These are phyloP conservation scores for Pythium phragmiticola DNA, from an alignment of 352 stramenopile species.

Conservation along the genomic window DNA sequence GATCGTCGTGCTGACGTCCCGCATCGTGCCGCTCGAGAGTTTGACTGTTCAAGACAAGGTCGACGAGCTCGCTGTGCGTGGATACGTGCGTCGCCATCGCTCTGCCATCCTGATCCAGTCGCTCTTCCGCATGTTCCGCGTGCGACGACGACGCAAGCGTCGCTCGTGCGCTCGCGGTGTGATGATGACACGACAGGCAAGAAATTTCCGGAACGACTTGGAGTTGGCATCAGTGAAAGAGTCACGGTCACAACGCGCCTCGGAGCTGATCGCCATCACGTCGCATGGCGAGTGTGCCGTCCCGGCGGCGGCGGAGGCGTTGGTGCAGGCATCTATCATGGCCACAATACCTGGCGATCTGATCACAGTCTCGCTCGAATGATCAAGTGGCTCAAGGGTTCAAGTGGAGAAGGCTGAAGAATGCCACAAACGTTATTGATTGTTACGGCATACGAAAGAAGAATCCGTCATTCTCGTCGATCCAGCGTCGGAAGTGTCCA, in stretches of 20 bases:
- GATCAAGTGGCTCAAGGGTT: too few relatives aligned
- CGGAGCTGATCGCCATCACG: conserved; percentile 7
- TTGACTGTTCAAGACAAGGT: conserved; percentile 84
- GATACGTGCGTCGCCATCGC: conserved; percentile 65
- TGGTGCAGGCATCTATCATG: conserved; percentile 21
- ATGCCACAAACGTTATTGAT: neutral
- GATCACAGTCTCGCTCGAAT: conserved; percentile 27
- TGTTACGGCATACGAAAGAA: neutral
- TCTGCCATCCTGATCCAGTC: conserved; percentile 64
- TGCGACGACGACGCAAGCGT: conserved; percentile 29
- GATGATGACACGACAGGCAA: neutral
- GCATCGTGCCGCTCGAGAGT: conserved; percentile 65
- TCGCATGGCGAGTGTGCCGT: neutral
- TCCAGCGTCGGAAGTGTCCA: neutral
- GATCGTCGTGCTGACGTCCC: conserved; percentile 63
- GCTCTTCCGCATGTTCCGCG: conserved; percentile 59
- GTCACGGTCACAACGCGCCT: conserved; percentile 12
- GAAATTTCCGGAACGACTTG: neutral
- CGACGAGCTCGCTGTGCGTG: conserved; percentile 69
- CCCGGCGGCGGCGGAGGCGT: neutral
- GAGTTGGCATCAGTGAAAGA: conserved; percentile 6
- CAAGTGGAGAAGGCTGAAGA: too few relatives aligned
- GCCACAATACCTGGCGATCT: conserved; percentile 16
- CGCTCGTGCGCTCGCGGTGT: conserved; percentile 3
- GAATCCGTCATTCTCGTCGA: neutral